These are phyloP conservation scores for Eucalyptus cloeziana DNA, from an alignment of 345 rosid species.

Conservation along the genomic window DNA sequence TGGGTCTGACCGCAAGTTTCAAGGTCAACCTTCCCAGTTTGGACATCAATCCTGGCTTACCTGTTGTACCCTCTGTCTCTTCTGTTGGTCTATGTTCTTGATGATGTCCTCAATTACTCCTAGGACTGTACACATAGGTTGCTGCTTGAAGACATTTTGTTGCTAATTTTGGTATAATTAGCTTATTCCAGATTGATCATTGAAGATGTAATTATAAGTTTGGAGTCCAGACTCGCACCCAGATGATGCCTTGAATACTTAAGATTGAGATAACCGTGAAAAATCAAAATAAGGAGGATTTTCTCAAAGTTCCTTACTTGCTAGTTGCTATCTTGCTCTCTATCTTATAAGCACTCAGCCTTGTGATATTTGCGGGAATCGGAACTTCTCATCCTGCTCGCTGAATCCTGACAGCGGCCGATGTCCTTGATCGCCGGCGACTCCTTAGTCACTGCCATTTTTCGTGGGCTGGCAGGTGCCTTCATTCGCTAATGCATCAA, in stretches of 20 bases:
- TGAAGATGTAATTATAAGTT: not conserved
- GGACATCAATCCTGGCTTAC: conserved; percentile 18
- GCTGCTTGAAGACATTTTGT: not conserved
- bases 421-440: not conserved
- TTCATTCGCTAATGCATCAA: not conserved
- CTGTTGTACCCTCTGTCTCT: conserved; percentile 17
- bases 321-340: not conserved
- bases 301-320: not conserved
- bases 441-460: not conserved
- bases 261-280: not conserved
- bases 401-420: not conserved
- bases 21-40: conserved; percentile 9
- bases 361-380: not conserved
- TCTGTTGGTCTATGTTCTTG: conserved; percentile 14
- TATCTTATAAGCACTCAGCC: not conserved
- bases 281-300: not conserved
- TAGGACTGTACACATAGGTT: not conserved
- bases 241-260: not conserved
- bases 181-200: not conserved
- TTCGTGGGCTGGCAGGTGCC: not conserved
- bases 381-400: not conserved
- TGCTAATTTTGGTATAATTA: not conserved
- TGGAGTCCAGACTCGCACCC: not conserved
- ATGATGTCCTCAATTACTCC: not conserved
- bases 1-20: conserved; percentile 13